Base-by-base conservation (phyloP, 129 eudicot genomes). In the Mikania micrantha region DNA sequence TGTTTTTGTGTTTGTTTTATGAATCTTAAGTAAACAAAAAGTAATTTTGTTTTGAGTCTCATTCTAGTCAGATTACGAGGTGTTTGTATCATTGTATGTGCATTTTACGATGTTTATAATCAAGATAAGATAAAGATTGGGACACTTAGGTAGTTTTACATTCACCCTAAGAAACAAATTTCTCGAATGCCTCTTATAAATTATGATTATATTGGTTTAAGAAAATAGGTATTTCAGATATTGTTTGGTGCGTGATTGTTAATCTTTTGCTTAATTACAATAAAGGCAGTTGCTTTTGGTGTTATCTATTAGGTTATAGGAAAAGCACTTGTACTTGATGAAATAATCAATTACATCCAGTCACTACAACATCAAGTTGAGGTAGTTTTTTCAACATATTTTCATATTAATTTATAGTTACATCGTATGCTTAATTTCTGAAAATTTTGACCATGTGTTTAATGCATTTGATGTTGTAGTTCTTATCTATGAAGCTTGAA, bases 401-500 rank as follows among this genome's bases (percentile, higher is more conserved):
- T 50, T 28, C n/a, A 49, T 32, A 0, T 62, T 60, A 42, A 24
- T 60, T 64, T 41, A 31, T 44, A 19, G 34, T 40, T 56, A 25
- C 59, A 29, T 53, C 42, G 25, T 64, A 31, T 4, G 10, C 9
- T 2, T 15, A 16, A 19, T 45, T 39, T 58, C 58, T 68, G 41
- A 25, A 70, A 24, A 36, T 54, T 21, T 28, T 45, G 38, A 66
- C 29, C 22, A 10, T 13, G 4, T 73, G 48, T 38, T 58, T 45
- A 1, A 54, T 80, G 10, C 22, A 22, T 53, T 73, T 45, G 56
- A 49, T 77, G 28, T 48, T 82, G 70, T 75, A 92, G 98, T 92
- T 92, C 77, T 77, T 92, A 75, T 92, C 96, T 9, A 86, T 92
- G 96, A 92, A 92, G 84, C 98, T 92, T 75, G 98, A 92, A 86